Evolutionary conservation across 805 yeast species (phyloP).

Genomic region (Myxozyma neotropica): DNA sequence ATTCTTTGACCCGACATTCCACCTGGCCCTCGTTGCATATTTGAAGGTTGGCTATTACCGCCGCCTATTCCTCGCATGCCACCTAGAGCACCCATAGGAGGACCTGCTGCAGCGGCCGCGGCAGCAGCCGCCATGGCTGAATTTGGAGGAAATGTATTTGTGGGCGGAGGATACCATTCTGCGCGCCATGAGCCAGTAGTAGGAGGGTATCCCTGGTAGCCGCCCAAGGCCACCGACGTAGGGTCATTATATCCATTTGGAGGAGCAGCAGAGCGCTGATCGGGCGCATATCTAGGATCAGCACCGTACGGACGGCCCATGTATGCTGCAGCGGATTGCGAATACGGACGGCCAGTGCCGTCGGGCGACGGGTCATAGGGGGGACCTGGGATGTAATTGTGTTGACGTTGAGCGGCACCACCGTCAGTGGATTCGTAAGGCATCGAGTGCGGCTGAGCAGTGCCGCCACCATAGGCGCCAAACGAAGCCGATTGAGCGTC

Average conservation of each 20-base stretch:
- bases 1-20: conserved; percentile 1
- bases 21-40: conserved; percentile 2
- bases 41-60: not conserved
- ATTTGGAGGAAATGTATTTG: conserved; percentile 12
- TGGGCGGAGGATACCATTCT: conserved; percentile 31
- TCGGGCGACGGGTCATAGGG: conserved; percentile 13
- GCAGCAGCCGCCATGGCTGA: conserved; percentile 1
- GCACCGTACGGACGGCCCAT: conserved; percentile 9
- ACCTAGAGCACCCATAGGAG: conserved; percentile 7
- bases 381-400: conserved; percentile 8
- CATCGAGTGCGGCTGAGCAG: conserved; percentile 15
- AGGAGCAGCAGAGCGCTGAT: conserved; percentile 14
- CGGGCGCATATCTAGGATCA: conserved; percentile 26
- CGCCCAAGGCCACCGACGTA: not conserved
- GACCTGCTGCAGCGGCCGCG: conserved; percentile 1
- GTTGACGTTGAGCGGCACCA: conserved; percentile 17
- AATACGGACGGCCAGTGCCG: conserved; percentile 20
- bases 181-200: conserved; percentile 27
- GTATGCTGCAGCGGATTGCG: conserved; percentile 6
- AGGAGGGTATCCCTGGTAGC: conserved; percentile 16
- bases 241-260: conserved; percentile 12
- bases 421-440: conserved; percentile 22
- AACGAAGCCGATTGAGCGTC: conserved; percentile 27
- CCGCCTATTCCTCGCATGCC: conserved; percentile 7
- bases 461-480: conserved; percentile 10